phyloP scores from a whole-genome alignment of 2,329 filamentous ascomycete species.

The Penicillium sp. region DNA sequence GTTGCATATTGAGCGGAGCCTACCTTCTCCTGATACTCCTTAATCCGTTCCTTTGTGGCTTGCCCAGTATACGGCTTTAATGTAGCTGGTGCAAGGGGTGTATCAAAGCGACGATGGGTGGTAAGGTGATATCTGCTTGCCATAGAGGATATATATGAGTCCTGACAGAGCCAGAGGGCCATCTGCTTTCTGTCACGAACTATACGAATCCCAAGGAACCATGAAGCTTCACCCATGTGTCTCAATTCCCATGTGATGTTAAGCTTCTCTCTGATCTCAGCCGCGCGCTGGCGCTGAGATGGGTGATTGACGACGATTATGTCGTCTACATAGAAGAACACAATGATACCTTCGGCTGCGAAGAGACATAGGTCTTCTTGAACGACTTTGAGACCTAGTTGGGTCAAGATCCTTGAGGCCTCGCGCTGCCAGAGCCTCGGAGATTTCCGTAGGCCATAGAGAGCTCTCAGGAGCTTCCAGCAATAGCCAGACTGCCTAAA shows the following conservation, averaged over 20 bases:
- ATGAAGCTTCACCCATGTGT: not conserved
- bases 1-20: constrained; percentile 1
- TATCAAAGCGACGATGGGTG: too few relatives aligned
- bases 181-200: not conserved
- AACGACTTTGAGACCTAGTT: constrained; percentile 2
- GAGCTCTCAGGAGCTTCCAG: constrained; percentile 6
- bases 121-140: too few relatives aligned
- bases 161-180: constrained; percentile 4
- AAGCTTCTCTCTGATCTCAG: not conserved
- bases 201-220: constrained; percentile 8
- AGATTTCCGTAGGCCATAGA: constrained; percentile 13
- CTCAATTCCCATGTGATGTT: not conserved
- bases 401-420: not conserved
- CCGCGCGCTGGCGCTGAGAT: not conserved
- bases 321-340: too few relatives aligned
- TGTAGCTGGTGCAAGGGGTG: not conserved
- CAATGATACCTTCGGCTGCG: not conserved
- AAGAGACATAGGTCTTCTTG: constrained; percentile 12
- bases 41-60: not conserved
- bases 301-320: not conserved
- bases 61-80: not conserved
- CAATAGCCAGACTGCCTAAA: not conserved
- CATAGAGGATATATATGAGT: too few relatives aligned
- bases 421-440: constrained; percentile 14
- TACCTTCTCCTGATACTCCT: not conserved